A percentile compares a stretch with the other conserved stretches of the same genome.
phyloP scores from a whole-genome alignment of 371 early-diverging fungal genomes.

The Fennellomyces sp. region DNA sequence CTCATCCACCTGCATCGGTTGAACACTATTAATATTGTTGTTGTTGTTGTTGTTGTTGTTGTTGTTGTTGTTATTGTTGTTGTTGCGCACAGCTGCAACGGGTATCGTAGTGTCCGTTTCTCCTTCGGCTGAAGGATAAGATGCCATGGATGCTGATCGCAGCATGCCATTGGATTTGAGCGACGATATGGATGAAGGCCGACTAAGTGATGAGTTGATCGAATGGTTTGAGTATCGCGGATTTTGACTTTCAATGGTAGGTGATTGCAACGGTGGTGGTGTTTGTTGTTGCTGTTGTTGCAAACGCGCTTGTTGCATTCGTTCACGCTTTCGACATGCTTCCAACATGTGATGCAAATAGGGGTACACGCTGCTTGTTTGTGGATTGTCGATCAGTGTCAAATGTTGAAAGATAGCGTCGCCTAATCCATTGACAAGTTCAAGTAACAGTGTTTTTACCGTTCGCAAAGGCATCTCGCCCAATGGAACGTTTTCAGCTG shows the following conservation, averaged over 20 bases:
- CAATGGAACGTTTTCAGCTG: conserved; percentile 69
- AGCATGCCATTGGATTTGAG: conserved; percentile 28
- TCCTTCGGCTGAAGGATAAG: conserved; percentile 16
- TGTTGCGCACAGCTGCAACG: conserved; percentile 11
- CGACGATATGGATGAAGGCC: conserved; percentile 36
- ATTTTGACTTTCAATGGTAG: background rate
- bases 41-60: background rate
- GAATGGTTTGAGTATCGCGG: conserved; percentile 24
- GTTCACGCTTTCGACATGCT: conserved; percentile 58
- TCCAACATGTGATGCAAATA: conserved; percentile 76
- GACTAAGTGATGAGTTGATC: conserved; percentile 29
- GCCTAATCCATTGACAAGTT: conserved; percentile 72
- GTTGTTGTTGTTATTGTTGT: background rate
- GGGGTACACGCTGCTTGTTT: conserved; percentile 66
- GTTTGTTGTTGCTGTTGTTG: conserved; percentile 20
- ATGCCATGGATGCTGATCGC: conserved; percentile 31
- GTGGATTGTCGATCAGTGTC: conserved; percentile 65
- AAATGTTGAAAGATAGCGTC: conserved; percentile 64
- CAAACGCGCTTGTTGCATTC: conserved; percentile 31
- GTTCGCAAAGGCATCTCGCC: conserved; percentile 94
- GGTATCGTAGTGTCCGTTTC: conserved; percentile 10
- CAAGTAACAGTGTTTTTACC: conserved; percentile 88
- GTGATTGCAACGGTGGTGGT: conserved; percentile 17
- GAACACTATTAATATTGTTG: conserved; percentile 7
- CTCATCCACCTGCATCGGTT: conserved; percentile 41